A percentile compares a stretch with the other conserved stretches of the same genome.
Evolutionary conservation across 176 grass and related monocot genomes (phyloP).

Genomic region (Oryza rufipogon): DNA sequence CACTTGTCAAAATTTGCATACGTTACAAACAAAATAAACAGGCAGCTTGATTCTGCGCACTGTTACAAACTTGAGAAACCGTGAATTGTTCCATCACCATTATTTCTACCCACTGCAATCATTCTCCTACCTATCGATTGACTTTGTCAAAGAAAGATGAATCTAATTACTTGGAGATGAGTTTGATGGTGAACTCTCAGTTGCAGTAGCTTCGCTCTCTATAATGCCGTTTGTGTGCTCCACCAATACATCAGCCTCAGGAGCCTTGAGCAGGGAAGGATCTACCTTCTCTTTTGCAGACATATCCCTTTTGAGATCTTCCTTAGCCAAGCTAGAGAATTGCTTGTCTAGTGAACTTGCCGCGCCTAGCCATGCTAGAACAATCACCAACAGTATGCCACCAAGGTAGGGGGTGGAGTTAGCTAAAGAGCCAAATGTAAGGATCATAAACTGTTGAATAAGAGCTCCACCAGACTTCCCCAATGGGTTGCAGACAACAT

Average conservation of each 20-base stretch:
- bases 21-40: constrained; percentile 38
- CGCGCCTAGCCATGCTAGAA: constrained; percentile 69
- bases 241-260: constrained; percentile 33
- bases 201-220: constrained; percentile 9
- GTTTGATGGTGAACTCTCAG: constrained; percentile 25
- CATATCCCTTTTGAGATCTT: constrained; percentile 56
- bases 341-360: constrained; percentile 76
- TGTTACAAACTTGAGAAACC: constrained; percentile 39
- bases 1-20: constrained; percentile 45
- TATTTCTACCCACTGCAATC: constrained; percentile 39
- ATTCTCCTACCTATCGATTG: constrained; percentile 20
- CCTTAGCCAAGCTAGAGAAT: constrained; percentile 81
- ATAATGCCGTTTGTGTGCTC: constrained; percentile 44
- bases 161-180: constrained; percentile 46
- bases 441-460: constrained; percentile 90
- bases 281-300: constrained; percentile 40
- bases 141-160: constrained; percentile 17
- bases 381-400: constrained; percentile 68
- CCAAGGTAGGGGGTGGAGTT: constrained; percentile 93
- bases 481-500: constrained; percentile 90
- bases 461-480: constrained; percentile 84
- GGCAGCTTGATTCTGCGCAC: constrained; percentile 2
- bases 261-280: constrained; percentile 30
- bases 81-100: constrained; percentile 9
- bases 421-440: constrained; percentile 79